phyloP scores from a whole-genome alignment of 495 filamentous ascomycete species.

The Aspergillus sclerotioniger region DNA sequence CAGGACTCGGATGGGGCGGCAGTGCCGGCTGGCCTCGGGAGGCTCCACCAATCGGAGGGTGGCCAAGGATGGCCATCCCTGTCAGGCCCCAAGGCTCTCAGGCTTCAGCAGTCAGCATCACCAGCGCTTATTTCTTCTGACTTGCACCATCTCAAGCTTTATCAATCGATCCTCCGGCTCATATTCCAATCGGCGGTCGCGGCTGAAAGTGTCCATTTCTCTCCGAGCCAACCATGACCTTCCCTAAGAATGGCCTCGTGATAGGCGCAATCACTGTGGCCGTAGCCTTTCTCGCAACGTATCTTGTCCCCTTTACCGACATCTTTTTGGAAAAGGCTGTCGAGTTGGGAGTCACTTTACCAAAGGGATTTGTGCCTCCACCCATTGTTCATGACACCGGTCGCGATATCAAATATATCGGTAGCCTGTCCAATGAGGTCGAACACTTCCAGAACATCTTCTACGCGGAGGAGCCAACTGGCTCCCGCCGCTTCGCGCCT shows the following conservation, averaged over 20 bases:
- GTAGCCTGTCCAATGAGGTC: slow-evolving; percentile 19
- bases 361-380: neutral
- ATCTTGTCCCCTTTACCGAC: neutral
- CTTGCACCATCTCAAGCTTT: too few relatives aligned
- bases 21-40: too few relatives aligned
- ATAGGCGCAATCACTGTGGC: neutral
- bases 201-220: too few relatives aligned
- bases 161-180: too few relatives aligned
- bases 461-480: slow-evolving; percentile 43
- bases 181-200: too few relatives aligned
- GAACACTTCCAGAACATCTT: slow-evolving; percentile 48
- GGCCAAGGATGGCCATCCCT: too few relatives aligned
- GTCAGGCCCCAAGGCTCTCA: too few relatives aligned
- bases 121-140: too few relatives aligned
- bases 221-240: too few relatives aligned
- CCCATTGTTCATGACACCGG: neutral
- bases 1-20: too few relatives aligned
- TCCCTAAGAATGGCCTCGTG: neutral
- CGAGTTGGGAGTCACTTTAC: neutral
- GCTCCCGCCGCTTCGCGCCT: slow-evolving; percentile 42
- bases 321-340: neutral
- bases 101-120: too few relatives aligned
- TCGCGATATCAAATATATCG: slow-evolving; percentile 14
- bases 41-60: too few relatives aligned
- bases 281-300: neutral